Percentiles rank a stretch among this genome's conserved stretches.
Evolutionary conservation across 2,329 filamentous ascomycete species (phyloP).

Genomic region (Beauveria scarabaeidicola): DNA sequence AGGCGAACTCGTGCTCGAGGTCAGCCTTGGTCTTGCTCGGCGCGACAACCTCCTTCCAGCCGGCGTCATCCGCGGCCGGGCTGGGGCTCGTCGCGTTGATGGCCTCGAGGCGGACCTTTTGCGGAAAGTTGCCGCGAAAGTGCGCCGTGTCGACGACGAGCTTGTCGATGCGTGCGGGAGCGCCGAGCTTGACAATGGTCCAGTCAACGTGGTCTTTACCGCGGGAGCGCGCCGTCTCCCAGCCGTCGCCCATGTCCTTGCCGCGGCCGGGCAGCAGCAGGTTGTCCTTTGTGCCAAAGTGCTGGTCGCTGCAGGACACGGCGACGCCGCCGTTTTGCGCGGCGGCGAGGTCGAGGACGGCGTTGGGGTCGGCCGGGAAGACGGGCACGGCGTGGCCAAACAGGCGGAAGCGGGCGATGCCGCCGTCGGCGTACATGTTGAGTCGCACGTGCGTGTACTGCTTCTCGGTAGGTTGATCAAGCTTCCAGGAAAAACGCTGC

Average conservation of each 20-base stretch:
- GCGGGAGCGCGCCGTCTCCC: conserved; percentile 73
- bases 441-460: conserved; percentile 72
- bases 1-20: conserved; percentile 59
- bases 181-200: conserved; percentile 68
- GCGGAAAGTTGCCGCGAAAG: conserved; percentile 77
- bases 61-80: conserved; percentile 46
- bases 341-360: conserved; percentile 66
- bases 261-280: conserved; percentile 70
- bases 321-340: conserved; percentile 73
- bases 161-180: conserved; percentile 53
- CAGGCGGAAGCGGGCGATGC: conserved; percentile 71
- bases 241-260: conserved; percentile 81
- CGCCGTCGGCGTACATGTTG: conserved; percentile 80
- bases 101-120: conserved; percentile 61
- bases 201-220: conserved; percentile 68
- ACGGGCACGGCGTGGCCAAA: conserved; percentile 70
- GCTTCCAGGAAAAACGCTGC: conserved; percentile 64
- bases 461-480: conserved; percentile 50
- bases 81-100: conserved; percentile 48
- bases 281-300: conserved; percentile 77
- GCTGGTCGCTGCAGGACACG: conserved; percentile 69
- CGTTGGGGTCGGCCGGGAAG: conserved; percentile 57
- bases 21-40: conserved; percentile 65
- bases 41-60: conserved; percentile 58
- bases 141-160: conserved; percentile 73